These are phyloP conservation scores for Henckelia pumila DNA, from an alignment of 257 asterid genomes.

Conservation along the genomic window DNA sequence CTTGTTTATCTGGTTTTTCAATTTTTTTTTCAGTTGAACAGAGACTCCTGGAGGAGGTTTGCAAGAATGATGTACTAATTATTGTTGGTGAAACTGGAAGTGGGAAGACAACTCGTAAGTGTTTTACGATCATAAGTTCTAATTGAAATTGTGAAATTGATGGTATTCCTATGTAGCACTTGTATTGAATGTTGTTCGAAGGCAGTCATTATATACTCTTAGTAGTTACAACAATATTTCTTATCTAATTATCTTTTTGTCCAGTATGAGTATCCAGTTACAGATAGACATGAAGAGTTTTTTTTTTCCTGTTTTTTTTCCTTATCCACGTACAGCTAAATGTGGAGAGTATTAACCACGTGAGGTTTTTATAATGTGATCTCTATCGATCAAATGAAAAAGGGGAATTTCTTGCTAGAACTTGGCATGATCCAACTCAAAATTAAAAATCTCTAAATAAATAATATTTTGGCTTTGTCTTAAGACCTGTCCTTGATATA, in stretches of 20 bases:
- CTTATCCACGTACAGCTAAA: no score
- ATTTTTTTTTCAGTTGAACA: conserved; percentile 53
- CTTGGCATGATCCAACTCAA: no score
- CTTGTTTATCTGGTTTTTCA: conserved; percentile 5
- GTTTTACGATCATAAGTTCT: conserved; percentile 11
- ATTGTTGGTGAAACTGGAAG: conserved; percentile 98
- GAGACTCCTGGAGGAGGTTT: conserved; percentile 81
- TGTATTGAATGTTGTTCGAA: conserved; percentile 3
- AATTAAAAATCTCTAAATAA: no score
- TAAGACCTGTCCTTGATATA: conserved; percentile 15
- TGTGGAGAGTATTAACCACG: background rate
- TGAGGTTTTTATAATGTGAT: conserved; percentile 4
- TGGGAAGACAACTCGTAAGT: conserved; percentile 98
- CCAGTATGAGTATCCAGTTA: conserved; percentile 10
- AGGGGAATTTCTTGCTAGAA: background rate
- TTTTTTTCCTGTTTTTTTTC: background rate
- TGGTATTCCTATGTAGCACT: conserved; percentile 2
- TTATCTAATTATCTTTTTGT: conserved; percentile 12
- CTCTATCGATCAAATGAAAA: conserved; percentile 14
- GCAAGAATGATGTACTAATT: conserved; percentile 67
- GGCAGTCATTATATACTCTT: conserved; percentile 5
- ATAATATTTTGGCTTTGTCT: background rate
- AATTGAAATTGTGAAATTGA: conserved; percentile 2
- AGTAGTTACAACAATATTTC: background rate
- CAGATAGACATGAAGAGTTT: background rate